Evolutionary conservation across 163 green algal genomes (phyloP).

Genomic region (Coccomyxa subellipsoidea): DNA sequence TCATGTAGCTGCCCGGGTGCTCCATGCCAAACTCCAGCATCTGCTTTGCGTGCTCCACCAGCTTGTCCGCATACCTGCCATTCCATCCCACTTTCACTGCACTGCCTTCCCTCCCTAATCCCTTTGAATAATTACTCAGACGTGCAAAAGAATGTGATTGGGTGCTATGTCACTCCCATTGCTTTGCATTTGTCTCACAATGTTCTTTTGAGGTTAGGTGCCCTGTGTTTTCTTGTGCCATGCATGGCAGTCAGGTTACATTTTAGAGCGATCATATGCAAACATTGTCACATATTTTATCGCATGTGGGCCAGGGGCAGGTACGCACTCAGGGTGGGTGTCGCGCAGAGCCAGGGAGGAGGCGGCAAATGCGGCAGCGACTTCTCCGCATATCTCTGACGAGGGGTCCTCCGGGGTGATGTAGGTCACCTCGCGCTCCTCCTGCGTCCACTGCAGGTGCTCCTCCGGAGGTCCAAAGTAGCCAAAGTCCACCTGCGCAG

Average conservation of each 20-base stretch:
- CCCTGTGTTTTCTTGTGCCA: no score
- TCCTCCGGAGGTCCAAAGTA: conserved; percentile 21
- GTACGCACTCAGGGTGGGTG: background rate
- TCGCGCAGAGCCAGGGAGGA: conserved; percentile 14
- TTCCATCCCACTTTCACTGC: no score
- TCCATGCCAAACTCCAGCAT: conserved; percentile 29
- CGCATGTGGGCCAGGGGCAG: no score
- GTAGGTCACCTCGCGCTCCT: conserved; percentile 12
- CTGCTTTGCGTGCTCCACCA: conserved; percentile 26
- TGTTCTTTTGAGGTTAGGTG: no score
- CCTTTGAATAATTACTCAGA: no score
- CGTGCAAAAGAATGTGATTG: no score
- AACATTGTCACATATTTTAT: no score
- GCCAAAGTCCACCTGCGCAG: background rate
- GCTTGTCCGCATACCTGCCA: conserved; percentile 11
- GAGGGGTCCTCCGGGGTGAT: conserved; percentile 22
- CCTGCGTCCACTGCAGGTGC: conserved; percentile 8
- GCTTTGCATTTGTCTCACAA: no score
- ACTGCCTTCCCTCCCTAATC: no score
- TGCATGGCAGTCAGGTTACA: no score
- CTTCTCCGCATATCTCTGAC: conserved; percentile 30
- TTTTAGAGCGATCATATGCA: no score
- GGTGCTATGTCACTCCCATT: no score
- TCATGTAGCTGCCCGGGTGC: conserved; percentile 16
- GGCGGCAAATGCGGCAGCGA: conserved; percentile 28